Evolutionary conservation across 2,329 filamentous ascomycete species (phyloP).

Genomic region (Neonectria neomacrospora): DNA sequence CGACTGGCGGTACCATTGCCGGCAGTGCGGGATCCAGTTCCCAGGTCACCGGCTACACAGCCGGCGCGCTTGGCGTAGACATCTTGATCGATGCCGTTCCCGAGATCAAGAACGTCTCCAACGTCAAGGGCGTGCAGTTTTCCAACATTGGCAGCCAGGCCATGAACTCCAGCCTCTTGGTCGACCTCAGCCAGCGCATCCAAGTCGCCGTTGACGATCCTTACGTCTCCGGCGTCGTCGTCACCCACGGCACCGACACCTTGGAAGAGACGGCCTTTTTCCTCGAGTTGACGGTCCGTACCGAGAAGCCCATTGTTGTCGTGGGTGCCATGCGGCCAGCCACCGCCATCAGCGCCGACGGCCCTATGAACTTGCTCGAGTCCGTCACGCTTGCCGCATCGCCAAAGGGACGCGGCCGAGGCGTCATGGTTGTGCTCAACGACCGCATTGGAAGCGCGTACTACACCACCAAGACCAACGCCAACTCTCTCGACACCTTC

Average conservation of each 20-base stretch:
- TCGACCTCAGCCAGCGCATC: conserved; percentile 59
- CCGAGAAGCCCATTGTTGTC: conserved; percentile 67
- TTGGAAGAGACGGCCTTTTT: conserved; percentile 72
- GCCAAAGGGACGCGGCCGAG: conserved; percentile 56
- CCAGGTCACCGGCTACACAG: conserved; percentile 55
- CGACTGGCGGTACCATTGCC: conserved; percentile 68
- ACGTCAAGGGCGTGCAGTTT: conserved; percentile 63
- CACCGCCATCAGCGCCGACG: conserved; percentile 70
- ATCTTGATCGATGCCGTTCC: conserved; percentile 64
- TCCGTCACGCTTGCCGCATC: conserved; percentile 65
- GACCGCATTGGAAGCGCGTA: conserved; percentile 67
- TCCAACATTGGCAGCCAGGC: conserved; percentile 58
- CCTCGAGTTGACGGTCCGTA: conserved; percentile 65
- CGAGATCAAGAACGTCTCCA: conserved; percentile 62
- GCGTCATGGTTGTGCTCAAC: conserved; percentile 69
- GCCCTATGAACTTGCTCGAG: conserved; percentile 69
- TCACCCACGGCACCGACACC: conserved; percentile 74
- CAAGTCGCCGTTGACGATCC: conserved; percentile 57
- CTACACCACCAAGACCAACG: conserved; percentile 69
- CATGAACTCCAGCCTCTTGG: conserved; percentile 60
- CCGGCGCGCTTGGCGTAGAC: conserved; percentile 58
- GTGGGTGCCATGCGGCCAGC: conserved; percentile 72
- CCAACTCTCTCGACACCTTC: conserved; percentile 71
- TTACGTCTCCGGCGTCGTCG: conserved; percentile 60
- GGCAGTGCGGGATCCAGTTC: conserved; percentile 57